Evolutionary conservation across 2,329 filamentous ascomycete genomes (phyloP), one percentile per base, ranked within the genome.

Genomic region (Amphichorda felina): DNA sequence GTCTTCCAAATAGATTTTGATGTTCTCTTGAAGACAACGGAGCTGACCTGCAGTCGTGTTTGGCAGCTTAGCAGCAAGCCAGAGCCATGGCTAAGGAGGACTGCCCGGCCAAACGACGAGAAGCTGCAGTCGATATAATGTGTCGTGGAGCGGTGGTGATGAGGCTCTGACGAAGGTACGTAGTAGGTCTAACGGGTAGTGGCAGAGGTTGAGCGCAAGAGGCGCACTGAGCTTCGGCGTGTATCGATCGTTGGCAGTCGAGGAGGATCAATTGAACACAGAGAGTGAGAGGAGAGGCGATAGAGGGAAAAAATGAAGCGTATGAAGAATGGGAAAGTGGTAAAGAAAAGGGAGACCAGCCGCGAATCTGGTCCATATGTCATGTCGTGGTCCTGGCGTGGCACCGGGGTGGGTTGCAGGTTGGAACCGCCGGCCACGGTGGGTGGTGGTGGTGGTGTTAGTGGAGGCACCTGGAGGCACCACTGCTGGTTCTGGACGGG

Each of bases 311-410:
- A 29, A 17, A 37, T 8, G n/a, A 29, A 28, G 30, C 10, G 26
- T 11, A 33, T 17, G 8, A 11, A 29, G 29, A 28, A 22, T 7
- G 25, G 8, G 15, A 29, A 34, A 28, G 24, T 7, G 25, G 29
- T 28, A 24, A 29, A 29, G 13, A 22, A 34, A 21, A 28, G 34
- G 18, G 14, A 36, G 22, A 24, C 22, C 15, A 13, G n/a, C 14
- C 16, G 18, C 9, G 35, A 33, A 25, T 27, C 30, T 28, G 28
- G 36, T 33, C 34, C 36, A n/a, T 30, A 38, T 38, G 30, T 38
- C 36, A 27, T 38, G 36, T 33, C 36, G 36, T 38, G 36, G 22
- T 32, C 30, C 35, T 21, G 19, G 17, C 14, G 21, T 18, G 22
- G 11, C n/a, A 27, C 18, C 17, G 19, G 13, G 27, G 28, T 36